Conservation (phyloP, 371 early-diverging fungal genomes). For the Saksenaea vasiformis region DNA sequence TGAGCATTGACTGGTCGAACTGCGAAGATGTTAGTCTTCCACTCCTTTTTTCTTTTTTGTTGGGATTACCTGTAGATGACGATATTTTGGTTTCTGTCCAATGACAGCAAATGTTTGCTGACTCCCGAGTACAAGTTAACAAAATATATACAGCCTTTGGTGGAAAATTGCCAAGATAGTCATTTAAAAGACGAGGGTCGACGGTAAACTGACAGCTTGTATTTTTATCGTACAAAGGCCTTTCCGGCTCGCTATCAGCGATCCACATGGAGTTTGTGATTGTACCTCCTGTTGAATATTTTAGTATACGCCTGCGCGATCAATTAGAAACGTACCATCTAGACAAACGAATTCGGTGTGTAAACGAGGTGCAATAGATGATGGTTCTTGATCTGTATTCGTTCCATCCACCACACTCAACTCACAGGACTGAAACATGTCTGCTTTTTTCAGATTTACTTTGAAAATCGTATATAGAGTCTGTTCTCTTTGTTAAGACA, state of each 20-base stretch:
- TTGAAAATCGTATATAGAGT: slow-evolving; percentile 13
- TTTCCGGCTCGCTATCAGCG: slow-evolving; percentile 14
- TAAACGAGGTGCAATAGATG: not conserved
- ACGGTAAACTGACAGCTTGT: slow-evolving; percentile 15
- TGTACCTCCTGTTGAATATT: slow-evolving; percentile 7
- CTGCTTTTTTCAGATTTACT: slow-evolving; percentile 10
- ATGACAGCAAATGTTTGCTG: slow-evolving; percentile 16
- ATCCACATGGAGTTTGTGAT: slow-evolving; percentile 22
- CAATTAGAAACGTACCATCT: slow-evolving; percentile 4
- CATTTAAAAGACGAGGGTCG: slow-evolving; percentile 12
- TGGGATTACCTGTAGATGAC: not conserved
- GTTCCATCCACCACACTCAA: slow-evolving; percentile 3
- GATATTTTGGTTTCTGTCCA: slow-evolving; percentile 1
- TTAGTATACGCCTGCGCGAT: no score
- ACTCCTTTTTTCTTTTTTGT: not conserved
- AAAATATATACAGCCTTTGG: slow-evolving; percentile 12
- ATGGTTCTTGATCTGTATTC: not conserved
- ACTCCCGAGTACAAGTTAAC: slow-evolving; percentile 14
- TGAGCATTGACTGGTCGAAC: slow-evolving; percentile 16
- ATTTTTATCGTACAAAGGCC: slow-evolving; percentile 13
- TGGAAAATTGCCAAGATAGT: slow-evolving; percentile 15
- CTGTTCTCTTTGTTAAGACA: not conserved
- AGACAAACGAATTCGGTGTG: slow-evolving; percentile 3
- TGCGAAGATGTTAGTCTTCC: not conserved
- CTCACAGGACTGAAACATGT: slow-evolving; percentile 11